phyloP scores from a whole-genome alignment of 768 basidiomycete species.

The Pleurotus tuoliensis region DNA sequence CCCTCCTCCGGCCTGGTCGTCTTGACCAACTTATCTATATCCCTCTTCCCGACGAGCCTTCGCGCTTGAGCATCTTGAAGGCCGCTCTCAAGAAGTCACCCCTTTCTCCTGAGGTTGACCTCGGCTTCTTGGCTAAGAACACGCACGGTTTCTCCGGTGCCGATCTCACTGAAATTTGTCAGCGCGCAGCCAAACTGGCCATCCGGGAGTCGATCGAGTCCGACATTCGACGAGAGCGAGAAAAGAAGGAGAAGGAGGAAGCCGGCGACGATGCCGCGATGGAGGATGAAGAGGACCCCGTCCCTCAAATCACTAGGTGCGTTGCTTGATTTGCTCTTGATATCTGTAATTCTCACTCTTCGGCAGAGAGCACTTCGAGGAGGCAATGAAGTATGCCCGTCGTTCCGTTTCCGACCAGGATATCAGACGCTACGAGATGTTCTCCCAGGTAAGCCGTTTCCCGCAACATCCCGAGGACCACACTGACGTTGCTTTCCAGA shows the following conservation, averaged over 20 bases:
- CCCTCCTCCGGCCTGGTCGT: slow-evolving; percentile 94
- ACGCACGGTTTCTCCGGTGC: slow-evolving; percentile 99
- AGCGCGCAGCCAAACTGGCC: slow-evolving; percentile 94
- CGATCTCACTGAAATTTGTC: slow-evolving; percentile 99
- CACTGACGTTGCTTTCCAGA: slow-evolving; percentile 38
- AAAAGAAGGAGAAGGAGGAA: slow-evolving; percentile 79
- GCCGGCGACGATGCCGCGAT: slow-evolving; percentile 62
- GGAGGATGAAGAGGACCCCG: slow-evolving; percentile 85
- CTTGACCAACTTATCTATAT: slow-evolving; percentile 99
- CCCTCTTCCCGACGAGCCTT: slow-evolving; percentile 92
- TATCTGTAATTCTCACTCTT: background rate
- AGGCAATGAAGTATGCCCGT: slow-evolving; percentile 97
- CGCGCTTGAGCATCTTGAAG: slow-evolving; percentile 86
- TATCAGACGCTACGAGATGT: slow-evolving; percentile 98
- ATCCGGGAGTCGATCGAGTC: slow-evolving; percentile 94
- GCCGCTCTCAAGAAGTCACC: slow-evolving; percentile 93
- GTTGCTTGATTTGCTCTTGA: slow-evolving; percentile 17
- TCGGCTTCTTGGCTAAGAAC: slow-evolving; percentile 81
- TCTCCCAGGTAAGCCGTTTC: slow-evolving; percentile 65
- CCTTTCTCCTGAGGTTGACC: slow-evolving; percentile 76
- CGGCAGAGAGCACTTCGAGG: slow-evolving; percentile 90
- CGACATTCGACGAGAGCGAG: slow-evolving; percentile 78
- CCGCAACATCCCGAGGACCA: slow-evolving; percentile 7
- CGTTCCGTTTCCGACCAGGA: slow-evolving; percentile 96
- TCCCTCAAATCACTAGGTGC: slow-evolving; percentile 76